Percentiles rank a stretch among this genome's conserved stretches.
Conservation (phyloP, 2,329 filamentous ascomycete species). For the Dryadomyces quercivorus region DNA sequence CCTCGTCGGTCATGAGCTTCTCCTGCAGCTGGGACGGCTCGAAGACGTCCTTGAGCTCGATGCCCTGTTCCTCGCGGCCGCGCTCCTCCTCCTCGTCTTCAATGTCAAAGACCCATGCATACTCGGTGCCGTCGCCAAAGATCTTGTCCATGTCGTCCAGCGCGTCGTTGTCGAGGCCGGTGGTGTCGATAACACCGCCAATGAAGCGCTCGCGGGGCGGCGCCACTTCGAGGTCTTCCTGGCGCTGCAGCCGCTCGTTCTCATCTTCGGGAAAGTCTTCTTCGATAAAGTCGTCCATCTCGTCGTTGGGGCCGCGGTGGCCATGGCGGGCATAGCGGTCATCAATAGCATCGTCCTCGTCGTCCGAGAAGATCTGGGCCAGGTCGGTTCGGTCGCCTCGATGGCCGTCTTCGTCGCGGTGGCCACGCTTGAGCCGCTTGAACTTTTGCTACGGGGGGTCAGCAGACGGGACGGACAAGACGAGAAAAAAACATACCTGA, state of each 20-base stretch:
- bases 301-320: slow-evolving; percentile 55
- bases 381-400: slow-evolving; percentile 57
- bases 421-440: slow-evolving; percentile 91
- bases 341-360: slow-evolving; percentile 63
- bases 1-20: slow-evolving; percentile 88
- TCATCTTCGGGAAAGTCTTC: slow-evolving; percentile 88
- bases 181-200: slow-evolving; percentile 60
- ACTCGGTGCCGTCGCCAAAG: slow-evolving; percentile 91
- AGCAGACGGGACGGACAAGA: not conserved
- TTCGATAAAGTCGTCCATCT: slow-evolving; percentile 94
- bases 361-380: slow-evolving; percentile 89
- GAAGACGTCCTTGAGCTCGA: slow-evolving; percentile 95
- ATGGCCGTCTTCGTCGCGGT: slow-evolving; percentile 60
- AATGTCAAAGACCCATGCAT: slow-evolving; percentile 83
- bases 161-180: slow-evolving; percentile 81
- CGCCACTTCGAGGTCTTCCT: slow-evolving; percentile 81
- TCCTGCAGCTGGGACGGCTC: slow-evolving; percentile 91
- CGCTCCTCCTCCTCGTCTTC: slow-evolving; percentile 78
- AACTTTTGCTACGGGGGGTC: slow-evolving; percentile 58
- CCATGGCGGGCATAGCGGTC: slow-evolving; percentile 39
- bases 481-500: slow-evolving; percentile 43
- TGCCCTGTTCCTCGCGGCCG: slow-evolving; percentile 64
- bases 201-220: slow-evolving; percentile 62
- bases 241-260: slow-evolving; percentile 59
- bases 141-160: slow-evolving; percentile 94